phyloP scores from a whole-genome alignment of 768 basidiomycete genomes.

The Hericium rajendrae region DNA sequence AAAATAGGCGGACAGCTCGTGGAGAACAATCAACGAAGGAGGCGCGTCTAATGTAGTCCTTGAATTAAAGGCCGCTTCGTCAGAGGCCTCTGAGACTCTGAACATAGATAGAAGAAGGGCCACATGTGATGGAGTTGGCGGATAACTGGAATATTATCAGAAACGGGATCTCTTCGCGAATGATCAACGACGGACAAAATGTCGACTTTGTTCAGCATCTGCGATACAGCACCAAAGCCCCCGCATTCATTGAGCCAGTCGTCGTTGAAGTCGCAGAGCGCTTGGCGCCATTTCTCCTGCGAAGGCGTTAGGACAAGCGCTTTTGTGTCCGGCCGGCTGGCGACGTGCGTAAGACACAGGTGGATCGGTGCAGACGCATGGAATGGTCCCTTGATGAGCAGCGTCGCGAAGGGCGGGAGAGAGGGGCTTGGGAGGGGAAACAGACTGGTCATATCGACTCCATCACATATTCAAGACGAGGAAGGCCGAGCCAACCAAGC shows the following conservation, averaged over 20 bases:
- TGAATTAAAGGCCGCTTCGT: background rate
- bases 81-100: background rate
- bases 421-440: conserved; percentile 33
- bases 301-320: conserved; percentile 47
- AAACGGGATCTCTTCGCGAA: background rate
- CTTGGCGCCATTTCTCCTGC: conserved; percentile 30
- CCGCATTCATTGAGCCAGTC: conserved; percentile 24
- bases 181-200: conserved; percentile 41
- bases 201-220: conserved; percentile 20
- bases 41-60: background rate
- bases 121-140: conserved; percentile 4
- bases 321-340: conserved; percentile 24
- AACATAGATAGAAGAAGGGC: conserved; percentile 11
- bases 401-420: conserved; percentile 45
- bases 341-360: conserved; percentile 43
- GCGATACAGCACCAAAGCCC: conserved; percentile 19
- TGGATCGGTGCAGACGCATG: conserved; percentile 64
- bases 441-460: conserved; percentile 15
- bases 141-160: conserved; percentile 3
- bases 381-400: conserved; percentile 57
- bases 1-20: conserved; percentile 13
- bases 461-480: too few species aligned
- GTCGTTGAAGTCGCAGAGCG: conserved; percentile 42
- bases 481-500: background rate
- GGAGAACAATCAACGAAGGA: conserved; percentile 9